Evolutionary conservation across 495 filamentous ascomycete species (phyloP).

Genomic region (Podospora didyma): DNA sequence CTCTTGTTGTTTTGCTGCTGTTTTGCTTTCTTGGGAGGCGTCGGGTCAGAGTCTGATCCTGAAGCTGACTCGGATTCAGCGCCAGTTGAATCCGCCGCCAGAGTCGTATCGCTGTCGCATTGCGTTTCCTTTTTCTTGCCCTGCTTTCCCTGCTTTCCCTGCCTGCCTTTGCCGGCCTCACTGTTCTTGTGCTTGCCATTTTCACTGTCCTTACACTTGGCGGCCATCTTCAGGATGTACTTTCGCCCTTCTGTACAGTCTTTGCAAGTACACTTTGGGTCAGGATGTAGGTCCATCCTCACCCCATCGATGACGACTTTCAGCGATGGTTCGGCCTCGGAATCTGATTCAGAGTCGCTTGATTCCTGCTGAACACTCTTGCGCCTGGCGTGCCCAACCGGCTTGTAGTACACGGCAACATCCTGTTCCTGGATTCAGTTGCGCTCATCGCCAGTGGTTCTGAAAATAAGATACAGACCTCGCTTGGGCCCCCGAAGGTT

Average conservation of each 20-base stretch:
- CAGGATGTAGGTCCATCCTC: background rate
- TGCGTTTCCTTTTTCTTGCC: background rate
- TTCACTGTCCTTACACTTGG: background rate
- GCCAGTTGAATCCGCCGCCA: background rate
- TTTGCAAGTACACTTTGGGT: background rate
- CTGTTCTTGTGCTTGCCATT: background rate
- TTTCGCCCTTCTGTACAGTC: background rate
- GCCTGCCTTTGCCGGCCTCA: no score
- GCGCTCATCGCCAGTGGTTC: background rate
- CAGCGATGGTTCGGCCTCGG: background rate
- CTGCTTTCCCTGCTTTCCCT: no score
- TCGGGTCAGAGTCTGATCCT: constrained; percentile 2
- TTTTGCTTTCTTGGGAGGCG: background rate
- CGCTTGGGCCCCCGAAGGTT: background rate
- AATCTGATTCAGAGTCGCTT: no score
- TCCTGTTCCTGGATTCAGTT: background rate
- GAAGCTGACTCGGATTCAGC: background rate
- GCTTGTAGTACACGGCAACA: background rate
- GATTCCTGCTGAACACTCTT: no score
- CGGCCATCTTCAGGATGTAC: background rate
- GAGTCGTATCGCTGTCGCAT: background rate
- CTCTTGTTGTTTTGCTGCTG: background rate
- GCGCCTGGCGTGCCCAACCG: background rate
- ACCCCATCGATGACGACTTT: background rate
- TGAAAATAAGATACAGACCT: background rate